Evolutionary conservation across 1,139 yeast species (phyloP), one percentile per base, ranked within the genome.

Genomic region (Geotrichum candidum): DNA sequence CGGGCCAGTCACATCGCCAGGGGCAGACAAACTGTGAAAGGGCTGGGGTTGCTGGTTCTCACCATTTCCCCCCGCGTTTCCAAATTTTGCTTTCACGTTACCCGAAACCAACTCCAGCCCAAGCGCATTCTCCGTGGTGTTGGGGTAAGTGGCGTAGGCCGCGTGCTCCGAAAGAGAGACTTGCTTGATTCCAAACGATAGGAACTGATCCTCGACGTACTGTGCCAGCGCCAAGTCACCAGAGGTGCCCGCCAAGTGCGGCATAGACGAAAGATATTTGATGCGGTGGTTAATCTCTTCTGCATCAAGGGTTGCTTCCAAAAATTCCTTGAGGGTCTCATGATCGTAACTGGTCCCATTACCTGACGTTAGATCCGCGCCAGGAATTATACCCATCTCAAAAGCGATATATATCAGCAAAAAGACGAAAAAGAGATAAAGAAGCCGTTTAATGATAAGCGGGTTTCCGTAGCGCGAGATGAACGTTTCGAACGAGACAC

Each of bases 221-320:
- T 81, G 79, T 0, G 90, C 86, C 48, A 90, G 75, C 0, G 90
- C 80, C 64, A 84, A 74, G 71, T 91, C 97, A 22, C 96, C 98
- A 23, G 83, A 83, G 1, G 97, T 86, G 1, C 98, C 98, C 0
- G 97, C 85, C 65, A 86, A 75, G 72, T 91, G 98, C 0, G 96
- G 91, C 84, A 91, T 84, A 1, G 90, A 84, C 18, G 94, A 84
- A 50, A 94, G 72, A 70, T 90, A 91, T 69, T 90, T 89, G 66
- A 89, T 73, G 64, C 87, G 84, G 62, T 84, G 88, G 69, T 85
- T 85, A 76, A 94, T 80, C 50, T 80, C 72, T n/a, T 81, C 80
- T 5, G 80, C 73, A 67, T 85, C 86, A 33, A 90, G 80, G 51
- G 80, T 79, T 33, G 77, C 76, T 18, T 76, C 76, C 2, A 88